Base-by-base conservation (phyloP, 2,329 filamentous ascomycete species). In the Ceratocystis harringtonii region DNA sequence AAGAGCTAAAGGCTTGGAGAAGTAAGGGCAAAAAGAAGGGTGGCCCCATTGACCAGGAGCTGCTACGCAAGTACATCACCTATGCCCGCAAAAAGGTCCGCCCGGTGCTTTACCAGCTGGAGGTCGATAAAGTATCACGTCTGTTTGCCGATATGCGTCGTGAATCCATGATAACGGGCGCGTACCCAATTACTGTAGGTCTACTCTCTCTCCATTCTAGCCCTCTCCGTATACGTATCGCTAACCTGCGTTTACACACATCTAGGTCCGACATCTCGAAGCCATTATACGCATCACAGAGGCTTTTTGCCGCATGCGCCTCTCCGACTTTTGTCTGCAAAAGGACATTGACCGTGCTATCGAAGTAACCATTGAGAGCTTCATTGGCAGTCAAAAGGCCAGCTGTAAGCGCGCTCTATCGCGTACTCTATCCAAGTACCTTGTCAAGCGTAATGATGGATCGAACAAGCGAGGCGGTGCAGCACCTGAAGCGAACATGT, bases 281-380 rank as follows among this genome's bases (percentile, higher is more conserved):
- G 92, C 92, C 68, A 96, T 97, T 72, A 95, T 99, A 78, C 90
- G 94, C 72, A 95, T 95, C 72, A 87, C 86, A 66, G 94, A 99
- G 75, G 79, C 92, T 0, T 99, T 99, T 78, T 95, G 89, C 76
- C 92, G 95, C 72, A 99, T 99, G 94, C 88, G 94, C 15, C 80
- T 99, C n/a, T 94, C 89, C 0, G 94, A 99, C 70, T 97, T 96
- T 78, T 96, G 92, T 76, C 87, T 88, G 5, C 78, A 88, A 1
- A 84, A 88, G 67, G 94, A 99, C 73, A 96, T 99, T 71, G 94
- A 99, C 76, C 90, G 94, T 55, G 94, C 94, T 66, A 99, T 99
- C 72, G 90, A 92, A 15, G 94, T 99, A 5, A 95, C 94, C 0
- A 90, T 99, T 1, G 92, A 97, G 70, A 95, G 89, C 65, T 99